Evolutionary conservation across 495 filamentous ascomycete genomes (phyloP).

Genomic region (Aspergillus bridgeri): DNA sequence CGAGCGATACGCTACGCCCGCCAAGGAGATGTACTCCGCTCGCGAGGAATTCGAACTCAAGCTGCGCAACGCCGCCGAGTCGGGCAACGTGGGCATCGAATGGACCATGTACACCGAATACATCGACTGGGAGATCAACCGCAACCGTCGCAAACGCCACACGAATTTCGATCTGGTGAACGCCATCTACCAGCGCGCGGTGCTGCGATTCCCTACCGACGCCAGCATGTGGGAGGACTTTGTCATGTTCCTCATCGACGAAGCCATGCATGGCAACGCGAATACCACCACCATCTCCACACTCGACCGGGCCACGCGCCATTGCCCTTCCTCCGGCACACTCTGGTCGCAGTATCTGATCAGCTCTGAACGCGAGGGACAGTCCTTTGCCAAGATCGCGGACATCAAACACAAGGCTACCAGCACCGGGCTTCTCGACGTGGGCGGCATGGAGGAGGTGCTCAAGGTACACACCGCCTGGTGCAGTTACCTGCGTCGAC

Average conservation of each 20-base stretch:
- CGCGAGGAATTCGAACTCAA: slow-evolving; percentile 71
- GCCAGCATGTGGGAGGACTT: slow-evolving; percentile 77
- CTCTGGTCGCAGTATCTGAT: slow-evolving; percentile 89
- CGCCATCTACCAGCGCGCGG: slow-evolving; percentile 73
- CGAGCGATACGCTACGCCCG: slow-evolving; percentile 53
- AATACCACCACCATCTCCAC: slow-evolving; percentile 47
- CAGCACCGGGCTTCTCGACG: slow-evolving; percentile 70
- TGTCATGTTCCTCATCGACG: slow-evolving; percentile 63
- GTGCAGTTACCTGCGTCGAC: slow-evolving; percentile 86
- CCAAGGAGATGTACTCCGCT: slow-evolving; percentile 63
- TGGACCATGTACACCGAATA: slow-evolving; percentile 68
- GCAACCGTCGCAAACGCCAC: slow-evolving; percentile 49
- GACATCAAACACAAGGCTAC: slow-evolving; percentile 90
- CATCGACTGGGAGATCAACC: slow-evolving; percentile 74
- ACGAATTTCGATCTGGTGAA: slow-evolving; percentile 62
- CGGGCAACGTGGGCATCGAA: slow-evolving; percentile 54
- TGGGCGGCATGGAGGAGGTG: slow-evolving; percentile 75
- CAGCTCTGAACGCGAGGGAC: slow-evolving; percentile 69
- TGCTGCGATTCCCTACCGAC: slow-evolving; percentile 65
- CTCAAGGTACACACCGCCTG: slow-evolving; percentile 86
- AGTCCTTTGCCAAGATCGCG: slow-evolving; percentile 74
- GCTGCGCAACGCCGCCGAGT: slow-evolving; percentile 56
- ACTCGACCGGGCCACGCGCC: slow-evolving; percentile 72
- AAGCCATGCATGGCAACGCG: slow-evolving; percentile 34
- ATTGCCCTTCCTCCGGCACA: slow-evolving; percentile 88